Percentiles rank a stretch among this genome's conserved stretches.
These are phyloP conservation scores for Schizosaccharomyces versatilis DNA, from an alignment of 1,139 yeast genomes.

Conservation along the genomic window DNA sequence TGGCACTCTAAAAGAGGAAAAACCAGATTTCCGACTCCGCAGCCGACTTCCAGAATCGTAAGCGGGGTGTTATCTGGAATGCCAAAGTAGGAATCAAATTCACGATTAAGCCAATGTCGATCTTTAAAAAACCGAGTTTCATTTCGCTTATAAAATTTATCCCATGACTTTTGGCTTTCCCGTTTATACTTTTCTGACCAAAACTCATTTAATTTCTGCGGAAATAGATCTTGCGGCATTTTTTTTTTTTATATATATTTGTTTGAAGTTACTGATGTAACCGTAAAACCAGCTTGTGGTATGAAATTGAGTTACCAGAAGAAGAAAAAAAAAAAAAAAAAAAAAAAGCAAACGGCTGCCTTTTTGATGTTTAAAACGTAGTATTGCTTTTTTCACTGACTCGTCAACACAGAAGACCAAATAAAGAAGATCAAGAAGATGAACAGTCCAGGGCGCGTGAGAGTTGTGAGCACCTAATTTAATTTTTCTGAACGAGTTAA, in stretches of 20 bases:
- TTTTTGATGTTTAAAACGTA: too few species aligned
- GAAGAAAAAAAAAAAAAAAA: too few species aligned
- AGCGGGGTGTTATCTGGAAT: not conserved
- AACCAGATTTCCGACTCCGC: constrained; percentile 9
- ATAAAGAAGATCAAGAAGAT: too few species aligned
- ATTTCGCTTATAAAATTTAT: constrained; percentile 9
- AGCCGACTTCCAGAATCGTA: constrained; percentile 7
- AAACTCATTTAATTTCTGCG: constrained; percentile 4
- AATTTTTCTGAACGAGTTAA: too few species aligned
- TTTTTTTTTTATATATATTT: not conserved
- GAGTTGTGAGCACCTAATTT: too few species aligned
- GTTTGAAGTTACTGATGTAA: too few species aligned
- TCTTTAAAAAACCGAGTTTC: constrained; percentile 8
- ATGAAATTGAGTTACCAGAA: too few species aligned
- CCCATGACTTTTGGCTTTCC: constrained; percentile 6
- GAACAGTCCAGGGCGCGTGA: too few species aligned
- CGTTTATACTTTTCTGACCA: constrained; percentile 9
- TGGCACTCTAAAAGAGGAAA: constrained; percentile 7
- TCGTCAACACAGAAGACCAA: too few species aligned
- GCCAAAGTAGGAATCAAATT: constrained; percentile 6
- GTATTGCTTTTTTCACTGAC: too few species aligned
- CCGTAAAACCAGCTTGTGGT: too few species aligned
- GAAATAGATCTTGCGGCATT: not conserved
- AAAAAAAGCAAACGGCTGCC: too few species aligned
- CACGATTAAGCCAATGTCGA: constrained; percentile 9